Evolutionary conservation across 2,329 filamentous ascomycete species (phyloP), one percentile per base, ranked within the genome.

Genomic region (Rutstroemia sp.): DNA sequence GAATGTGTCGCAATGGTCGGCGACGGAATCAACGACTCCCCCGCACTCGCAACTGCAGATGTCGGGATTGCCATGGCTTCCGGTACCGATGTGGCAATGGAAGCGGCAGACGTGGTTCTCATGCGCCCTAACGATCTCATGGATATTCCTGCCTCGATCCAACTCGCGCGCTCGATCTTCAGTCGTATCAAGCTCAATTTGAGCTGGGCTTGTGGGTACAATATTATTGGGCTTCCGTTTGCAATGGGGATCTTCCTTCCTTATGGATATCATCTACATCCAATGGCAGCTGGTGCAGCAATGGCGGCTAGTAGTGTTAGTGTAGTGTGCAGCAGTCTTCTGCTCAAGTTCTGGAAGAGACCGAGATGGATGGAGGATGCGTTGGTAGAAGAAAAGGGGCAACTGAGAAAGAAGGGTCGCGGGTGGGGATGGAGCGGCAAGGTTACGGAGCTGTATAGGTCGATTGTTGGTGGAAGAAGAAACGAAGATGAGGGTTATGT

Each of bases 11-110:
- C 89, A 63, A 99, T 99, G 94, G 92, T 97, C 14, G 92, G 94
- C 52, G 94, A 99, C 71, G 94, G 94, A 44, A 96, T 99, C 79
- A 99, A 99, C 72, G 94, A 99, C 75, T 96, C 91, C 0, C 94
- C 94, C 0, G 94, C 94, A 0, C 82, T 99, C 10, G 94, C 91
- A 0, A 95, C 91, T 0, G 92, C 94, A 10, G 86, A 95, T 64
- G 84, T 97, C 27, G 94, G 94, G 61, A 96, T 99, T 63, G 92
- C 92, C 57, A 89, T 99, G 72, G 82, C 89, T 5, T 91, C 86
- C 7, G 94, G 94, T 56, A 97, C 94, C 0, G 94, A 97, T 69
- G 92, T 99, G 1, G 94, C 94, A 50, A 95, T 99, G 84, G 94
- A 97, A 74, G 94, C 94, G 1, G 94, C 94, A 0, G 91, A 96